A percentile compares a stretch with the other conserved stretches of the same genome.
phyloP scores from a whole-genome alignment of 148 eudicot genomes.

The Salicornia ramosissima region DNA sequence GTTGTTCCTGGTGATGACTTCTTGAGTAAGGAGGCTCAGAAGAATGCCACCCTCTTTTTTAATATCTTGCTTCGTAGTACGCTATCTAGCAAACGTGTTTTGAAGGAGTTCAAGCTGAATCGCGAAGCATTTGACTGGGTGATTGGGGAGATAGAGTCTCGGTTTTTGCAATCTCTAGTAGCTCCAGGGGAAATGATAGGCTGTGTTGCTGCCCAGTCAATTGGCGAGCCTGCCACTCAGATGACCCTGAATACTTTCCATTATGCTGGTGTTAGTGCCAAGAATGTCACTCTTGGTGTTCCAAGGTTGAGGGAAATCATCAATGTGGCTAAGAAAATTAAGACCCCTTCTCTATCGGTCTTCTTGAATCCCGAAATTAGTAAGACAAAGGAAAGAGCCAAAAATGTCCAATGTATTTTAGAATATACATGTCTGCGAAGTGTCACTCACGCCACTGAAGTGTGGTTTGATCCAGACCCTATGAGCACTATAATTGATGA shows the following conservation, averaged over 20 bases:
- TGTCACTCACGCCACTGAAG: constrained; percentile 98
- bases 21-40: constrained; percentile 91
- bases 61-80: constrained; percentile 90
- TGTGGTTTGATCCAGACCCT: constrained; percentile 98
- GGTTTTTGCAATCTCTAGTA: constrained; percentile 93
- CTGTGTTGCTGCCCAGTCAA: constrained; percentile 99
- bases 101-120: constrained; percentile 84
- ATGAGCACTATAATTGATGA: constrained; percentile 89
- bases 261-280: constrained; percentile 99
- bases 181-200: constrained; percentile 99
- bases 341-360: constrained; percentile 94
- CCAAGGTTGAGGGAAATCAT: constrained; percentile 98
- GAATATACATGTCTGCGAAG: constrained; percentile 93
- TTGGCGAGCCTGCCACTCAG: constrained; percentile 99
- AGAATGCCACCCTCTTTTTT: constrained; percentile 93
- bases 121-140: constrained; percentile 98
- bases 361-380: constrained; percentile 73
- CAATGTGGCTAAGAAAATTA: constrained; percentile 95
- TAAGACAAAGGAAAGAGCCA: constrained; percentile 82
- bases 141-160: constrained; percentile 91
- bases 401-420: constrained; percentile 87
- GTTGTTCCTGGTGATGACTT: constrained; percentile 96
- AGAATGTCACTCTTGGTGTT: constrained; percentile 98
- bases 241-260: constrained; percentile 98
- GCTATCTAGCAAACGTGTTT: constrained; percentile 85